phyloP scores from a whole-genome alignment of 1,139 yeast species.

The Yamadazyma atlantica region DNA sequence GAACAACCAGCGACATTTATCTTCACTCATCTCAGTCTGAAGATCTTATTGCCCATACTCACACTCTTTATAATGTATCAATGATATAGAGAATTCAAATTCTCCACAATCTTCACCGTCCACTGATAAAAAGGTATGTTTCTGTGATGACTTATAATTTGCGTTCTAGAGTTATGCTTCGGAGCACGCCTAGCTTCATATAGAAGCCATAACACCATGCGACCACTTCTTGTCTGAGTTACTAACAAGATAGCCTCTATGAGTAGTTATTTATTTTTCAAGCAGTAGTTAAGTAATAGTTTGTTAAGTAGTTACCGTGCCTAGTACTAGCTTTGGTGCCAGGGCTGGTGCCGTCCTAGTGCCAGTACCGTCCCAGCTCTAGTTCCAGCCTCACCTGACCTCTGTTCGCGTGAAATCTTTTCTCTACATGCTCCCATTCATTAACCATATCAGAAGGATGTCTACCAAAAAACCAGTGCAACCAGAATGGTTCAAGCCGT shows the following conservation, averaged over 20 bases:
- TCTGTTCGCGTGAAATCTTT: not conserved
- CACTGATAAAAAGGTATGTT: no score
- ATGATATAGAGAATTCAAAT: no score
- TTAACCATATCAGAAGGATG: slow-evolving; percentile 20
- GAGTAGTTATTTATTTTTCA: not conserved
- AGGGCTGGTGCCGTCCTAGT: no score
- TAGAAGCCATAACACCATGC: slow-evolving; percentile 37
- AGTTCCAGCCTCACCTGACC: no score
- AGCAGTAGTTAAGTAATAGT: not conserved
- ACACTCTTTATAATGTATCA: no score
- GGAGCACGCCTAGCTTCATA: slow-evolving; percentile 53
- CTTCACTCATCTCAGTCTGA: no score
- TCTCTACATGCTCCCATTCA: slow-evolving; percentile 4
- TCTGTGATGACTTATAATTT: slow-evolving; percentile 54
- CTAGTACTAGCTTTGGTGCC: no score
- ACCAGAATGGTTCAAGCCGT: slow-evolving; percentile 42
- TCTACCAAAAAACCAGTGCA: slow-evolving; percentile 33
- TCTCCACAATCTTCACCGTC: not conserved
- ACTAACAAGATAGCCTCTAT: not conserved
- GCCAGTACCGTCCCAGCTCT: no score
- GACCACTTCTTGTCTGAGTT: slow-evolving; percentile 30
- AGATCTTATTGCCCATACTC: no score
- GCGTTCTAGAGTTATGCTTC: slow-evolving; percentile 48
- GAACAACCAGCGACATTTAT: no score
- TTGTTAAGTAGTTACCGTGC: no score